Base-by-base conservation (phyloP, 768 basidiomycete genomes). In the Termitomyces sp. region DNA sequence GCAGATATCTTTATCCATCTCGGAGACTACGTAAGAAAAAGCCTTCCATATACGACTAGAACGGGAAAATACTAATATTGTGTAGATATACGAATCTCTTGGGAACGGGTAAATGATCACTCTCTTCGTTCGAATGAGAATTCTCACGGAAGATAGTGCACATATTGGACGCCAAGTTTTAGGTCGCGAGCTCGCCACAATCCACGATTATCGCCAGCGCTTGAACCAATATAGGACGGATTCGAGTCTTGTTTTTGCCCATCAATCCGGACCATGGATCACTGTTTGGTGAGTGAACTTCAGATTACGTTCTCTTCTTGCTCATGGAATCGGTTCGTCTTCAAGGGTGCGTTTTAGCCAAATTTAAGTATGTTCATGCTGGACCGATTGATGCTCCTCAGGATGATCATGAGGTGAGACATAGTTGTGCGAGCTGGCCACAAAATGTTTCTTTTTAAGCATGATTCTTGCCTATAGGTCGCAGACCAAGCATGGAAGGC, bases 1-100 rank as follows among this genome's bases (percentile, higher is more conserved):
- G 75, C 80, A 1, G 80, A 84, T 57, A 68, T 82, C 29, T 83
- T 81, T 56, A 65, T 84, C 11, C 83, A 85, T 61, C 73, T 85
- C 16, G 83, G 83, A 8, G 82, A 84, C 68, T 84, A 83, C 78
- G 77, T 9, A 84, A 84, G 60, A 79, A 29, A 25, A 16, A 27
- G 25, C 19, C n/a, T n/a, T 14, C 16, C 7, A 10, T 14, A 29
- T 45, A 29, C 17, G 27, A 29, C 2, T n/a, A 9, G 7, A 45
- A 45, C 8, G 9, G 43, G 12, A 16, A 14, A 29, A 38, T 40
- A 12, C n/a, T 51, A 37, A 51, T 29, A 3, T 19, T 25, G n/a
- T 8, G 27, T 38, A 51, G 50, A 51, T 51, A 40, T 51, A 51
- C n/a, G 50, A 51, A 12, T n/a, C 6, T 25, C 37, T 19, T 27